Evolutionary conservation across 2,329 filamentous ascomycete species (phyloP), one percentile per base, ranked within the genome.

Genomic region (Penicillium palitans): DNA sequence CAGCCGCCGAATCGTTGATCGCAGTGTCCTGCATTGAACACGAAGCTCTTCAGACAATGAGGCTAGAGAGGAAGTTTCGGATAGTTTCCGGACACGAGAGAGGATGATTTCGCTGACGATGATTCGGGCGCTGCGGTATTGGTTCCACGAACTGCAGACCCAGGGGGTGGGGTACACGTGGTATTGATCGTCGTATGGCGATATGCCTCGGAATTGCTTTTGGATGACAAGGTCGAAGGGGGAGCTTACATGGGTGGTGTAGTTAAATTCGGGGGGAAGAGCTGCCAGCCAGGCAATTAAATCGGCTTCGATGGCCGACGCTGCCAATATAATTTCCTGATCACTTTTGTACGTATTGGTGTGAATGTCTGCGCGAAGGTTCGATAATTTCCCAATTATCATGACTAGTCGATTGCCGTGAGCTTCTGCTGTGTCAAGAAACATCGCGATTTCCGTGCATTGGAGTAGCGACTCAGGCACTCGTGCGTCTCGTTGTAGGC

Each of bases 101-200:
- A 73, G 69, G 13, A 87, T 78, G 42, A 78, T 75, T 60, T 85
- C 79, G 66, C 79, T 81, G 17, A 80, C 67, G 10, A 86, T 70
- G 25, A 86, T 80, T n/a, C 83, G 80, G 7, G 79, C 78, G 78
- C 83, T 85, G 25, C 85, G 83, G 63, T 83, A 85, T 62, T 87
- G 81, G 59, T 83, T 84, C 83, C 83, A 87, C 41, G 83, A 77
- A 25, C 81, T 78, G 9, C 80, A 82, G 19, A 79, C 73, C 77
- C 80, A 84, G 55, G 84, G 79, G 60, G 82, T 79, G 17, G 71
- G 70, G 64, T 87, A 87, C 24, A 78, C 68, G 66, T 87, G 84
- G 65, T 84, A 87, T 54, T 78, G 75, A 13, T 79, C 78, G 19
- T 79, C 76, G 59, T 84, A 85, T 1, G 66, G 65, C 6, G 54